Evolutionary conservation across 768 basidiomycete species (phyloP).

Genomic region (Suillus ampliporus): DNA sequence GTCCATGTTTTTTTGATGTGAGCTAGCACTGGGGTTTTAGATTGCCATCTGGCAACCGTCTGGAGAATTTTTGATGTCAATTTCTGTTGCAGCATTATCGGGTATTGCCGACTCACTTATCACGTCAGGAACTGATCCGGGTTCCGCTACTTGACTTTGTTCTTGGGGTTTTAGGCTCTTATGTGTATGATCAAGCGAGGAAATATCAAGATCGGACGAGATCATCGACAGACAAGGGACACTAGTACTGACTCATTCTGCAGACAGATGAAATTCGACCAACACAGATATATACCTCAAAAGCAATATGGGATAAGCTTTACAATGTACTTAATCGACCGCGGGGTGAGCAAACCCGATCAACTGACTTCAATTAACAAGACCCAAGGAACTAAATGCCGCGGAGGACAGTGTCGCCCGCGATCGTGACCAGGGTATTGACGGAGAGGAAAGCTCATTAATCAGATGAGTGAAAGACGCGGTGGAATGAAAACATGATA

Average conservation of each 20-base stretch:
- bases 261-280: not conserved
- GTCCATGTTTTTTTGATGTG: constrained; percentile 36
- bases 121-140: too few species aligned
- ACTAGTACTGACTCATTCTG: not conserved
- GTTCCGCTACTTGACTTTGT: not conserved
- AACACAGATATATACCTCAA: too few species aligned
- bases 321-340: not conserved
- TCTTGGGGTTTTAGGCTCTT: not conserved
- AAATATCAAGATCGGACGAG: not conserved
- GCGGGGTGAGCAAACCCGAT: too few species aligned
- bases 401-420: not conserved
- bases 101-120: not conserved
- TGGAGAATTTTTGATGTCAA: not conserved
- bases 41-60: not conserved
- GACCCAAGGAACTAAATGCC: not conserved
- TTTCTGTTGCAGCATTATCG: too few species aligned
- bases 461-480: not conserved
- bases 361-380: too few species aligned
- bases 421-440: not conserved
- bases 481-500: not conserved
- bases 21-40: not conserved
- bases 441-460: not conserved
- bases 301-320: not conserved
- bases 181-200: not conserved
- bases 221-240: not conserved